phyloP scores from a whole-genome alignment of 2,329 filamentous ascomycete species.

The Colletotrichum tofieldiae region DNA sequence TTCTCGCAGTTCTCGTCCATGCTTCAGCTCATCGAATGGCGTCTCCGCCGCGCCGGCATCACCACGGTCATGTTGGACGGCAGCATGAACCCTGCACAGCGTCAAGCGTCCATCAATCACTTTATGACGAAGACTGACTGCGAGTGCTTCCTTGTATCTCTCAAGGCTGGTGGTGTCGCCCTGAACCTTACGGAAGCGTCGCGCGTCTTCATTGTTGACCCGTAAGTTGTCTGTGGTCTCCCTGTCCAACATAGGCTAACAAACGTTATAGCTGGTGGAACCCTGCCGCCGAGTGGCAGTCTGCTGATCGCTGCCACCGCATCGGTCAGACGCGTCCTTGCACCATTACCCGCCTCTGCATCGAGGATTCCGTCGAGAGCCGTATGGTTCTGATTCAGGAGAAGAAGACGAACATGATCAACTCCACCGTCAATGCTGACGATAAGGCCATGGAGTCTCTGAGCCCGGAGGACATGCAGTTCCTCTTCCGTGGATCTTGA shows the following conservation, averaged over 20 bases:
- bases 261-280: slow-evolving; percentile 87
- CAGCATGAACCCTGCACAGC: slow-evolving; percentile 94
- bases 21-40: slow-evolving; percentile 97
- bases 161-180: slow-evolving; percentile 96
- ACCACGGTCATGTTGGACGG: slow-evolving; percentile 99
- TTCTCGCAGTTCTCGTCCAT: slow-evolving; percentile 98
- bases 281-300: slow-evolving; percentile 99
- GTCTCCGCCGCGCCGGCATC: slow-evolving; percentile 94
- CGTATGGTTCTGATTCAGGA: slow-evolving; percentile 96
- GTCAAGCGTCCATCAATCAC: slow-evolving; percentile 93
- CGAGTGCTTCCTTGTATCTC: slow-evolving; percentile 94
- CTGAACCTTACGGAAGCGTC: slow-evolving; percentile 96
- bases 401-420: slow-evolving; percentile 99
- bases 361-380: slow-evolving; percentile 97
- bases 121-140: slow-evolving; percentile 97
- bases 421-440: slow-evolving; percentile 95
- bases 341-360: slow-evolving; percentile 93
- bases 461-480: slow-evolving; percentile 93
- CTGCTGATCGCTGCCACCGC: slow-evolving; percentile 92
- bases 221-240: slow-evolving; percentile 71
- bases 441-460: slow-evolving; percentile 92
- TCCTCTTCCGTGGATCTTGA: slow-evolving; percentile 84
- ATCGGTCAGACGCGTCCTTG: slow-evolving; percentile 96
- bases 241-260: slow-evolving; percentile 45
- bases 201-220: slow-evolving; percentile 95